A percentile compares a stretch with the other conserved stretches of the same genome.
Conservation (phyloP, 2,329 filamentous ascomycete genomes). For the Tolypocladium sp. region DNA sequence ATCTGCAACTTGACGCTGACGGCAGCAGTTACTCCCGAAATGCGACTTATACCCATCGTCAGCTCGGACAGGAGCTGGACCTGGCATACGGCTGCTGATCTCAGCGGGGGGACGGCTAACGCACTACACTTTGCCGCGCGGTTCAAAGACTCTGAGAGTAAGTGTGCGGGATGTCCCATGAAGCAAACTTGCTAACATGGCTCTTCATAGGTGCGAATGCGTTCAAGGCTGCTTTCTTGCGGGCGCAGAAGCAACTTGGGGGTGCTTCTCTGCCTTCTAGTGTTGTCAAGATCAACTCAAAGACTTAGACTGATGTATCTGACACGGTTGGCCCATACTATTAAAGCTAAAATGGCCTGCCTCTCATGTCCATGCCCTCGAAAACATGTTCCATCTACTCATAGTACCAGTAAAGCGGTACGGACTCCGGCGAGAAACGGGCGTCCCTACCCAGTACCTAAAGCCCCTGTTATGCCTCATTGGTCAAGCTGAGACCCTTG, state of each 20-base stretch:
- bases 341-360: no score
- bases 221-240: neutral
- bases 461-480: neutral
- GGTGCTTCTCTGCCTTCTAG: neutral
- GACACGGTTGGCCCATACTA: no score
- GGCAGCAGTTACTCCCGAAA: neutral
- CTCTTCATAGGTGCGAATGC: neutral
- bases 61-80: neutral
- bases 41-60: neutral
- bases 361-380: no score
- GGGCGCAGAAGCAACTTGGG: neutral
- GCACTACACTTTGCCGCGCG: neutral
- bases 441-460: neutral
- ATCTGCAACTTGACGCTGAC: neutral
- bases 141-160: neutral
- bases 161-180: neutral
- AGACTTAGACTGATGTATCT: no score
- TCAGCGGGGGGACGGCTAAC: neutral
- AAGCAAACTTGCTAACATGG: neutral
- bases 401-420: neutral
- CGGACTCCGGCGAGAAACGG: neutral
- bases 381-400: neutral
- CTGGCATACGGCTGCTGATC: neutral
- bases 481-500: neutral
- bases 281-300: neutral